Percentiles rank a stretch among this genome's conserved stretches.
phyloP scores from a whole-genome alignment of 2,329 filamentous ascomycete genomes.

The Fusarium sp. region DNA sequence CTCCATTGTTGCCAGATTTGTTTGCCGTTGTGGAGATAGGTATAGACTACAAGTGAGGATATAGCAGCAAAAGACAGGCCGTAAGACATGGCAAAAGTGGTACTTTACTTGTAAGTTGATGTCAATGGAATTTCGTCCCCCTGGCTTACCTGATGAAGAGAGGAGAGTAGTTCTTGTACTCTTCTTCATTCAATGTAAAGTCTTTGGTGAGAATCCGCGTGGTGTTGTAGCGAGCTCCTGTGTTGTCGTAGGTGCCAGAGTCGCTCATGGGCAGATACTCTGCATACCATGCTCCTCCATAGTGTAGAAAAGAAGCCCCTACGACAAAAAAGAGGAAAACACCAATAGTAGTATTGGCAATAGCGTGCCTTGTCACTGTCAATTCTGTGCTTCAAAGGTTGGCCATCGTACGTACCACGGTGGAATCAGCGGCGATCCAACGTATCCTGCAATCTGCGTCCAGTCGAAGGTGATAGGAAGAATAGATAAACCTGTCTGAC shows the following conservation, averaged over 20 bases:
- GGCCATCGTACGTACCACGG: slow-evolving; percentile 65
- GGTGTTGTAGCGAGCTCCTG: slow-evolving; percentile 73
- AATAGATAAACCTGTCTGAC: slow-evolving; percentile 73
- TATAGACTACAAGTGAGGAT: slow-evolving; percentile 76
- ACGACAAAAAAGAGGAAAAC: slow-evolving; percentile 75
- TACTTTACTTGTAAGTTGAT: slow-evolving; percentile 59
- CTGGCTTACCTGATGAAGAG: slow-evolving; percentile 68
- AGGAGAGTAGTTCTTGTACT: slow-evolving; percentile 76
- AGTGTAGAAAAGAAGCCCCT: slow-evolving; percentile 72
- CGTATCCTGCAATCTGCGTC: slow-evolving; percentile 77
- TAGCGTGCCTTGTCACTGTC: slow-evolving; percentile 67
- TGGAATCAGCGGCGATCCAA: slow-evolving; percentile 75
- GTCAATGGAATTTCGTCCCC: no score
- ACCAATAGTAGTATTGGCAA: slow-evolving; percentile 78
- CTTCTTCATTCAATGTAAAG: slow-evolving; percentile 71
- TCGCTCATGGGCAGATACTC: slow-evolving; percentile 77
- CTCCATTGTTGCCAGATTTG: slow-evolving; percentile 74
- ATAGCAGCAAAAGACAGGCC: slow-evolving; percentile 80
- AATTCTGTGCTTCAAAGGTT: not conserved
- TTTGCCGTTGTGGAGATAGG: slow-evolving; percentile 73
- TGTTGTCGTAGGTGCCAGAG: slow-evolving; percentile 79
- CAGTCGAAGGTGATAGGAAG: slow-evolving; percentile 82
- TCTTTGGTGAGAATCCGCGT: slow-evolving; percentile 71
- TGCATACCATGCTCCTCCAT: slow-evolving; percentile 73
- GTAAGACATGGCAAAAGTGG: slow-evolving; percentile 77